These are phyloP conservation scores for Berkeleyomyces rouxiae DNA, from an alignment of 2,329 filamentous ascomycete species.

Conservation along the genomic window DNA sequence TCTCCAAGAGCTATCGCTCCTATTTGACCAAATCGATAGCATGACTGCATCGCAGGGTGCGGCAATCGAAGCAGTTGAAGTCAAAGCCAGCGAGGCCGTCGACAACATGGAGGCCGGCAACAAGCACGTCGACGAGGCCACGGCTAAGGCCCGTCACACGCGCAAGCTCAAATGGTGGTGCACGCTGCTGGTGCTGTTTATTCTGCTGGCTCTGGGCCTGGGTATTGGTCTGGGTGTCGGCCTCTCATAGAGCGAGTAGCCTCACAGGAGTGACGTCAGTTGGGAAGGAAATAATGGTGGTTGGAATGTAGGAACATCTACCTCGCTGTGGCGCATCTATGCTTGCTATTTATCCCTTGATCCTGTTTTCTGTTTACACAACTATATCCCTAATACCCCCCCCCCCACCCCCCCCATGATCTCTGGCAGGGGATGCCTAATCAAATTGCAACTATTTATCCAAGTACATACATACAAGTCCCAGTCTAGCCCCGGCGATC, in stretches of 20 bases:
- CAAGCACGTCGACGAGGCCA: conserved; percentile 45
- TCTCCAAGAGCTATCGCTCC: conserved; percentile 47
- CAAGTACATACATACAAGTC: too few relatives aligned
- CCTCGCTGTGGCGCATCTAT: too few relatives aligned
- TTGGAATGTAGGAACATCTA: too few relatives aligned
- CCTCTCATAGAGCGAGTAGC: conserved; percentile 16
- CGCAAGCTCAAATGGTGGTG: conserved; percentile 67
- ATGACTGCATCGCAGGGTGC: conserved; percentile 57
- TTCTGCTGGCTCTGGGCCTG: conserved; percentile 37
- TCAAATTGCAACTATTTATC: too few relatives aligned
- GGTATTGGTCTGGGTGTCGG: conserved; percentile 38
- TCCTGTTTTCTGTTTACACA: too few relatives aligned
- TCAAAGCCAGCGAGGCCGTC: conserved; percentile 48
- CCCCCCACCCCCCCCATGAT: too few relatives aligned
- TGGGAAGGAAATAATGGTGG: too few relatives aligned
- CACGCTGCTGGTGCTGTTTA: conserved; percentile 41
- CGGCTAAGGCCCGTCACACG: conserved; percentile 46
- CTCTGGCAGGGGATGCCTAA: too few relatives aligned
- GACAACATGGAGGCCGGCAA: conserved; percentile 47
- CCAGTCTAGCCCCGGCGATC: too few relatives aligned
- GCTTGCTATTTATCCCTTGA: too few relatives aligned
- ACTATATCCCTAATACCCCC: too few relatives aligned
- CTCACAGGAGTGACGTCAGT: neutral
- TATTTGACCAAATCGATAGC: conserved; percentile 62
- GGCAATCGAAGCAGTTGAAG: conserved; percentile 43